Conservation (phyloP, 2,329 filamentous ascomycete genomes). For the Pestalotiopsis sp. region DNA sequence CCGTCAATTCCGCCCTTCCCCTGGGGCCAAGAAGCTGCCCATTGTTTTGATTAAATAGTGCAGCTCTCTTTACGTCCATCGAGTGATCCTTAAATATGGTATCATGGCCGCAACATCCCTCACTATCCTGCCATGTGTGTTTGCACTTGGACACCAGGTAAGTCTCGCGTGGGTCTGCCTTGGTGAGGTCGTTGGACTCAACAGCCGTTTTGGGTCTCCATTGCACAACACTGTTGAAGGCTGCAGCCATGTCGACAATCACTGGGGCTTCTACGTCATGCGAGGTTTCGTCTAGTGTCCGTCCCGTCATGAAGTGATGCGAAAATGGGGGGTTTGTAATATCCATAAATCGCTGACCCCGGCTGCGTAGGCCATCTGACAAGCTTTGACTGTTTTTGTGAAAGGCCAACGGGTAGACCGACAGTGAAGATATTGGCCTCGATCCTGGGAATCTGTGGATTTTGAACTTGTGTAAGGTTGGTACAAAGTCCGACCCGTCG, state of each 20-base stretch:
- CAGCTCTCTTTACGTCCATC: neutral
- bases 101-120: neutral
- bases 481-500: neutral
- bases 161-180: neutral
- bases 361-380: neutral
- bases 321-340: neutral
- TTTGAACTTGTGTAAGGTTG: neutral
- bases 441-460: neutral
- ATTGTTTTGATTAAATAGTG: neutral
- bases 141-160: neutral
- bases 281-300: neutral
- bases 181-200: neutral
- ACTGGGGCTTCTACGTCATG: slow-evolving; percentile 1
- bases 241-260: slow-evolving; percentile 8
- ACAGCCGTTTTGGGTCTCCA: neutral
- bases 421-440: neutral
- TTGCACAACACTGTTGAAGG: neutral
- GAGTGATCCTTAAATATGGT: neutral
- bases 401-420: slow-evolving; percentile 1
- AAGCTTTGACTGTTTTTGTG: neutral
- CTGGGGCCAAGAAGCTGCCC: neutral
- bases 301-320: neutral
- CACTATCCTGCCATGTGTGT: neutral
- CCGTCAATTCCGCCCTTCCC: neutral
- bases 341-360: neutral